Base-by-base conservation (phyloP, 257 asterid species). In the Eucommia ulmoides region DNA sequence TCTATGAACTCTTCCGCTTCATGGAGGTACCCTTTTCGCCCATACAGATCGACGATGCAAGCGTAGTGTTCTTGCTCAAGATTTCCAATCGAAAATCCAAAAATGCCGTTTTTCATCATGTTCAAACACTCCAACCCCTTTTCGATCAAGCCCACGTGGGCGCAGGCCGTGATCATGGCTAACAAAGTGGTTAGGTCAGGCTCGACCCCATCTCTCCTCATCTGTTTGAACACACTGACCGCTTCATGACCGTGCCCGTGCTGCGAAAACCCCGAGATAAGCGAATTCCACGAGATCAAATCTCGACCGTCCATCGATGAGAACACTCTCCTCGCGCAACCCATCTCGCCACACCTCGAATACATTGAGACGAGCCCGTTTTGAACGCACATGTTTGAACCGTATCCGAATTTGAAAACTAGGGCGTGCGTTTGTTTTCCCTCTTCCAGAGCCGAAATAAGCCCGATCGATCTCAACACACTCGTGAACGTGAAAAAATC, bases 321-420 rank as follows among this genome's bases (percentile, higher is more conserved):
- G 62, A 82, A 76, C 14, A 76, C 77, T 59, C 59, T 65, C 67
- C 53, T 64, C 7, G 85, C 79, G 18, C 65, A 62, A 16, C 55
- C 62, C 16, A 82, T 73, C 47, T 51, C 41, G 9, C 88, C 85
- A 55, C 93, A 79, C 59, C 75, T 71, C 42, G 83, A 75, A 41
- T 79, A 79, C 93, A 82, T 82, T 51, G 85, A 79, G 51, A 82
- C 67, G 51, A 79, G 78, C 46, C 78, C 83, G 9, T 74, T 82
- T 50, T 60, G 78, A 18, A 70, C 64, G 10, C 49, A 26, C 18
- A 76, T 18, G 45, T 63, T 68, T 6, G 50, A 52, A 45, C 33
- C 48, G 59, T 53, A 58, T 24, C 83, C 70, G 45, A 67, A 67
- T 58, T 67, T 79, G 48, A 67, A 63, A 46, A 66, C 66, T 24